Base-by-base conservation (phyloP, 2,329 filamentous ascomycete genomes). In the Dactylellina haptotyla region DNA sequence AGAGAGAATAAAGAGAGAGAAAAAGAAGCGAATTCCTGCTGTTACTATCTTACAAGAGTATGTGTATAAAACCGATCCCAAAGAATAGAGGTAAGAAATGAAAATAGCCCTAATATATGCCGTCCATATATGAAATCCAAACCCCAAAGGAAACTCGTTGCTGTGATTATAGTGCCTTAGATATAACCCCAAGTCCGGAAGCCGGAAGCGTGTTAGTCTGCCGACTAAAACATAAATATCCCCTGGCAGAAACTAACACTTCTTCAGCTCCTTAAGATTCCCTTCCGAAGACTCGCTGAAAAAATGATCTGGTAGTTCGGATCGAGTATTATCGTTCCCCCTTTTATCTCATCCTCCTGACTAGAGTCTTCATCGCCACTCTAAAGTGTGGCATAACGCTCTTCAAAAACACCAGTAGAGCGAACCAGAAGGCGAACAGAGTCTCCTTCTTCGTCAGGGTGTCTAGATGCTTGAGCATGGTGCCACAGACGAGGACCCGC, bases 391-490 rank as follows among this genome's bases (percentile, higher is more conserved):
- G 67, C 59, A 72, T 65, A 2, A 72, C 61, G 37, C 58, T 72
- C 67, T 65, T 65, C 67, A 72, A 41, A 32, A 72, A 65, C 23
- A 72, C 53, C 46, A 72, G 12, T n/a, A 72, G 32, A n/a, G 67
- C 67, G 25, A 72, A 72, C 67, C 67, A 72, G 28, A 72, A 72
- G 0, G 67, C 67, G 53, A 72, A 72, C 20, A 72, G 26, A 10
- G 67, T 72, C 37, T 72, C 67, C 41, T 72, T 72, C 54, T 46
- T 54, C 25, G 67, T 72, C 25, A 72, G 18, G 20, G 58, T 65
- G 8, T 72, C 67, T 6, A 72, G 37, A 34, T 72, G 58, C 59
- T 65, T 65, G 30, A 72, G 59, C 59, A 72, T 48, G 8, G 59
- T 64, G 2, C 67, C 67, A 16, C 67, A 72, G 30, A 72, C 25